phyloP scores from a whole-genome alignment of 352 stramenopile species.

The Globisporangium alternatum region DNA sequence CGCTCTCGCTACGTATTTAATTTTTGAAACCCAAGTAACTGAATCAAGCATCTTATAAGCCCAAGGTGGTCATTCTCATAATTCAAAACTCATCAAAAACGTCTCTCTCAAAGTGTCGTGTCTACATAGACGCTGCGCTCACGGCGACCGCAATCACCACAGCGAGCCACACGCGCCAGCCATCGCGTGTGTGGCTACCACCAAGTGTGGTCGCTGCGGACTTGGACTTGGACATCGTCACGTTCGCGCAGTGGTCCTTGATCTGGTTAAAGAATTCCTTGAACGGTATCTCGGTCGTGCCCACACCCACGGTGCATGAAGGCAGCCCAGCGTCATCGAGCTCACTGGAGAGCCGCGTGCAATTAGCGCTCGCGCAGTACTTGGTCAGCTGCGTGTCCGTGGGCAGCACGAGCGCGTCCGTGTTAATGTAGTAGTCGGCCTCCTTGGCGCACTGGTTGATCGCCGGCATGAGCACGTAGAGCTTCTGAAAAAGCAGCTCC shows the following conservation, averaged over 20 bases:
- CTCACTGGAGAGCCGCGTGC: conserved; percentile 29
- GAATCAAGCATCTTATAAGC: not conserved
- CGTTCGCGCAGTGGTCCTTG: conserved; percentile 18
- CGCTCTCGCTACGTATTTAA: not conserved
- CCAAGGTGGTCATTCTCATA: conserved; percentile 2
- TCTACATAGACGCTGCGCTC: not conserved
- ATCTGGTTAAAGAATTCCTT: conserved; percentile 38
- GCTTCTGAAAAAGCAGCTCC: conserved; percentile 42
- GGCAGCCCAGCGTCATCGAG: conserved; percentile 35
- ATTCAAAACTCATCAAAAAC: not conserved
- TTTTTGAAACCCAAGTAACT: not conserved
- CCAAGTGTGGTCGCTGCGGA: not conserved
- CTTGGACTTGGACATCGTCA: not conserved
- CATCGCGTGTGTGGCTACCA: not conserved
- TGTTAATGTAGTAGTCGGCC: conserved; percentile 32
- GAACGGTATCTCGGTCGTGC: conserved; percentile 24
- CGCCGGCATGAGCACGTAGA: conserved; percentile 46
- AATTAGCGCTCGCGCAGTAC: conserved; percentile 36
- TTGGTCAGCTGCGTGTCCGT: conserved; percentile 24
- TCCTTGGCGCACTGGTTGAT: conserved; percentile 43
- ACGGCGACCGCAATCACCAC: not conserved
- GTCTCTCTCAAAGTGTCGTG: not conserved
- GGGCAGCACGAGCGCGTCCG: conserved; percentile 23
- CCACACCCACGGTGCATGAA: conserved; percentile 29
- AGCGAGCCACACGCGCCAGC: not conserved